phyloP scores from a whole-genome alignment of 495 filamentous ascomycete genomes.

The Aspergillus wentii region DNA sequence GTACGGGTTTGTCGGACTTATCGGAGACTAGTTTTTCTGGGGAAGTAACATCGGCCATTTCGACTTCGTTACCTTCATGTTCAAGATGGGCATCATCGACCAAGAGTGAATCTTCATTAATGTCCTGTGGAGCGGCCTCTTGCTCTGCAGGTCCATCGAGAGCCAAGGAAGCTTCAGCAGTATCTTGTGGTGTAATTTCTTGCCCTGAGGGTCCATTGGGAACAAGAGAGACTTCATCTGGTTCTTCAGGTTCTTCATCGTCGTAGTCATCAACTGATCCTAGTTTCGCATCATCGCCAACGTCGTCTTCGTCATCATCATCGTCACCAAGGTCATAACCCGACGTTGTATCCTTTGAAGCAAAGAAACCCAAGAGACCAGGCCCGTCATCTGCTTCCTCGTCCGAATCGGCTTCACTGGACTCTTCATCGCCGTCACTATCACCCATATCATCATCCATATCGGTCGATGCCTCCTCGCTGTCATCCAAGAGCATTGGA shows the following conservation, averaged over 20 bases:
- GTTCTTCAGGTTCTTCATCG: slow-evolving; percentile 29
- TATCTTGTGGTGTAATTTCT: slow-evolving; percentile 3
- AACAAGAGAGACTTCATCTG: slow-evolving; percentile 43
- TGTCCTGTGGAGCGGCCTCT: slow-evolving; percentile 10
- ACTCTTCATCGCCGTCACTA: slow-evolving; percentile 52
- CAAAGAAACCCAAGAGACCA: slow-evolving; percentile 66
- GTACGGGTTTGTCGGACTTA: too few relatives aligned
- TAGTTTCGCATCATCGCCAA: slow-evolving; percentile 15
- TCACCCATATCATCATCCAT: slow-evolving; percentile 85
- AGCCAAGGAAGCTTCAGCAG: neutral
- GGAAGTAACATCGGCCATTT: slow-evolving; percentile 5
- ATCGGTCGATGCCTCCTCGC: slow-evolving; percentile 70
- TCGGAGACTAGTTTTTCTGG: too few relatives aligned
- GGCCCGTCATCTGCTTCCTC: slow-evolving; percentile 50
- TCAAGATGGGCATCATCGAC: slow-evolving; percentile 13
- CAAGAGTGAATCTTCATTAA: too few relatives aligned
- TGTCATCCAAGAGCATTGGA: slow-evolving; percentile 62
- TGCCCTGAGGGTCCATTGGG: slow-evolving; percentile 28
- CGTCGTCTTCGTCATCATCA: slow-evolving; percentile 16
- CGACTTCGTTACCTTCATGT: slow-evolving; percentile 3
- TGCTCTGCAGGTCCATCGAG: slow-evolving; percentile 7
- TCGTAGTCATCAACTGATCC: slow-evolving; percentile 17
- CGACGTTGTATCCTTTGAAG: slow-evolving; percentile 33
- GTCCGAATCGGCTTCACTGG: slow-evolving; percentile 42
- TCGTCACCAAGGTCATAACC: slow-evolving; percentile 24